Percentiles rank a stretch among this genome's conserved stretches.
These are phyloP conservation scores for Rhazya stricta DNA, from an alignment of 257 asterid genomes.

Conservation along the genomic window DNA sequence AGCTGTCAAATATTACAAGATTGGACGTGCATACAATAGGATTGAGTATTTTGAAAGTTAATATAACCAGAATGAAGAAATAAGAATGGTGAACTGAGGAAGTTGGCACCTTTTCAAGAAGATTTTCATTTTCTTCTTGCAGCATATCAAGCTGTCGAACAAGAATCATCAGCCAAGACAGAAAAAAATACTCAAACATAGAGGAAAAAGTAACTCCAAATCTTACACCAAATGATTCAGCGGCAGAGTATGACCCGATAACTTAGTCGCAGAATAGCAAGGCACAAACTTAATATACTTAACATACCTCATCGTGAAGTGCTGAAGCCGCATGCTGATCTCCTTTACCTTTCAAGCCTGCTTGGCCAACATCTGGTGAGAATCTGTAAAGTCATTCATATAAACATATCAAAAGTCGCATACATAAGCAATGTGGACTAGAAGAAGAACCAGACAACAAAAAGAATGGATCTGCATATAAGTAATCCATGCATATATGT, in stretches of 20 bases:
- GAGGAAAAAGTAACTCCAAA: constrained; percentile 7
- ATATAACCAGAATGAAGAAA: constrained; percentile 4
- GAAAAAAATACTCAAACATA: constrained; percentile 7
- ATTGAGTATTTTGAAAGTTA: neutral
- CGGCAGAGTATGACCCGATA: neutral
- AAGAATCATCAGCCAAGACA: constrained; percentile 35
- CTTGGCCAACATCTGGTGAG: constrained; percentile 59
- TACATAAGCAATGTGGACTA: neutral
- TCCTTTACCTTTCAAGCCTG: constrained; percentile 51
- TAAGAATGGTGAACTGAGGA: neutral
- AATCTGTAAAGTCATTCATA: constrained; percentile 48
- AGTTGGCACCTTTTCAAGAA: constrained; percentile 59
- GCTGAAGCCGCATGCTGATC: constrained; percentile 73
- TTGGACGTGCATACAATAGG: constrained; percentile 14
- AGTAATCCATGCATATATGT: neutral
- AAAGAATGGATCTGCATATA: neutral
- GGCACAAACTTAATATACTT: neutral
- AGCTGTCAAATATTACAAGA: constrained; percentile 46
- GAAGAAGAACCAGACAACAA: neutral
- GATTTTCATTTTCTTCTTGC: constrained; percentile 90
- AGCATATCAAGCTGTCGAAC: constrained; percentile 77
- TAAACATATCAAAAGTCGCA: neutral
- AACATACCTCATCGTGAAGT: constrained; percentile 76
- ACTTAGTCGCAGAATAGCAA: constrained; percentile 17
- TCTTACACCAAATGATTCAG: neutral